phyloP scores from a whole-genome alignment of 2,329 filamentous ascomycete genomes.

The Cytospora piceicola region DNA sequence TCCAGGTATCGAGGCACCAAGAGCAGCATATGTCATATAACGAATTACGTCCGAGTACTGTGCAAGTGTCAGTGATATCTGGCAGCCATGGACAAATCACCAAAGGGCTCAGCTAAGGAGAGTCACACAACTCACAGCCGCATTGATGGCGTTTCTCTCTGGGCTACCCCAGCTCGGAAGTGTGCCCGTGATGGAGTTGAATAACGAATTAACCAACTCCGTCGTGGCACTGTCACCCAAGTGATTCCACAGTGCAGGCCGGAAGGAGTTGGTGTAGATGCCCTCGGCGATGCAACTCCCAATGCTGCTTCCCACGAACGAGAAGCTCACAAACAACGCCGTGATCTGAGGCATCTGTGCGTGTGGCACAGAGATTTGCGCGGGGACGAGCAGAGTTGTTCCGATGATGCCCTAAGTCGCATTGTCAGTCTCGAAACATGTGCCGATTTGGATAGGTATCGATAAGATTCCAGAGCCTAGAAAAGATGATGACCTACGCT shows the following conservation, averaged over 20 bases:
- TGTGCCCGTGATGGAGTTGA: conserved; percentile 49
- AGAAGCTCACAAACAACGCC: conserved; percentile 47
- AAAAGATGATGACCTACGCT: conserved; percentile 31
- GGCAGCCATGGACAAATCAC: not conserved
- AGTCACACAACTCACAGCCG: conserved; percentile 39
- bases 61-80: not conserved
- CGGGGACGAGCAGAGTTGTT: conserved; percentile 47
- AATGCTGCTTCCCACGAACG: conserved; percentile 46
- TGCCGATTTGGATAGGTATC: not conserved
- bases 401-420: conserved; percentile 45
- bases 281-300: conserved; percentile 50
- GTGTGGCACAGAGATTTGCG: conserved; percentile 51
- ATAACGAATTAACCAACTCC: conserved; percentile 43
- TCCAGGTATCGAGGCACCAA: conserved; percentile 10
- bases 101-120: not conserved
- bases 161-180: conserved; percentile 46
- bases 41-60: conserved; percentile 13
- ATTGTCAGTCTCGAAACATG: not conserved
- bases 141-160: conserved; percentile 47
- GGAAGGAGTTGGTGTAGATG: conserved; percentile 54
- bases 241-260: conserved; percentile 41
- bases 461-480: not conserved
- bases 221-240: conserved; percentile 41
- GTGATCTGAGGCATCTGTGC: conserved; percentile 52
- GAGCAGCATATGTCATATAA: conserved; percentile 4